Evolutionary conservation across 1,284 basidiomycete species (phyloP), one percentile per base, ranked within the genome.

Genomic region (Boletus calvinii): DNA sequence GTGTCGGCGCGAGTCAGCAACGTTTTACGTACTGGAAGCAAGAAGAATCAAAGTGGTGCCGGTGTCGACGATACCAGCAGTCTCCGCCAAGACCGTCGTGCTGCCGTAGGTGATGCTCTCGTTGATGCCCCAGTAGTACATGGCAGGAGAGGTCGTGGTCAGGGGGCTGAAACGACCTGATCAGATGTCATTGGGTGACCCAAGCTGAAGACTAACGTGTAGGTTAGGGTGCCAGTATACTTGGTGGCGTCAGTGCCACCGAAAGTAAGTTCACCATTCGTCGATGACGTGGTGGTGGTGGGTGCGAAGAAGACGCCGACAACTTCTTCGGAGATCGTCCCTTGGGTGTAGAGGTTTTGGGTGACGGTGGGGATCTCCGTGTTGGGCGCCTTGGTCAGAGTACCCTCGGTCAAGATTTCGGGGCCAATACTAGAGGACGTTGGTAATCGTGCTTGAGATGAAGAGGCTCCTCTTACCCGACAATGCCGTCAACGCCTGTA

Each of bases 61-160:
- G 22, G 83, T 84, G 65, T 86, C 84, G 48, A 86, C 80, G 52
- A 87, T 82, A 55, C 84, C 84, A 24, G 81, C 77, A 15, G 77
- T 79, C 31, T 55, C 62, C 3, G 67, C 45, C 51, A 86, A 65
- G 49, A 83, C 79, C 29, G 64, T 68, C 13, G 65, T 75, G 6
- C 61, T 24, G 22, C 81, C 79, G 57, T 81, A 85, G n/a, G 65
- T 68, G 54, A 87, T 73, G 41, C 74, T 72, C 68, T 85, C 75
- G 62, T 82, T 70, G 59, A 87, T 81, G 36, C 85, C 85, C 81
- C 81, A 87, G 72, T 75, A 86, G 35, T 68, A 56, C 45, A 59
- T 69, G 9, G 82, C 72, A 24, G 83, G 84, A 9, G 53, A 64
- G 2, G 76, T 78, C 11, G 56, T 59, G 2, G 81, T 84, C 45